Evolutionary conservation across 768 basidiomycete genomes (phyloP).

Genomic region (Hygrocybe punicea): DNA sequence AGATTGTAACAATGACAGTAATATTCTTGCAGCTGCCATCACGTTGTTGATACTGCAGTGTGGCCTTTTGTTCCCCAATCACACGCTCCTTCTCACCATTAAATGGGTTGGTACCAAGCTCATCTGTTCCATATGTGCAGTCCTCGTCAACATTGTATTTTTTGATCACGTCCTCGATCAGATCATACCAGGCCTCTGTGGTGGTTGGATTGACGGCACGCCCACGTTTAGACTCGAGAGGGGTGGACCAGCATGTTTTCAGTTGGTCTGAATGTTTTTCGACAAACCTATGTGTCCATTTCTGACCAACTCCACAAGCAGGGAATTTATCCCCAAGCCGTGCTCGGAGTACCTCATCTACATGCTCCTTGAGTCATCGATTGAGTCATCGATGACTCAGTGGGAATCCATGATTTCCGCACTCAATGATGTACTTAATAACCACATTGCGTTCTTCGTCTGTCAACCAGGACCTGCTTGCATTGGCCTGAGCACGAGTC

Average conservation of each 20-base stretch:
- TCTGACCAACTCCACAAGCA: conserved; percentile 29
- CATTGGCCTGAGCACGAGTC: conserved; percentile 24
- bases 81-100: too few species aligned
- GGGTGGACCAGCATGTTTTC: conserved; percentile 22
- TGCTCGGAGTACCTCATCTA: conserved; percentile 27
- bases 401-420: conserved; percentile 34
- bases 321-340: conserved; percentile 29
- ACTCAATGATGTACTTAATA: conserved; percentile 26
- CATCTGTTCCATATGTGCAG: too few species aligned
- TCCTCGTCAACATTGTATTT: too few species aligned
- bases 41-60: too few species aligned
- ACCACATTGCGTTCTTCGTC: conserved; percentile 27
- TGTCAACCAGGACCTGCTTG: conserved; percentile 26
- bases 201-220: too few species aligned
- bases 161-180: too few species aligned
- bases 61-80: too few species aligned
- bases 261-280: conserved; percentile 25
- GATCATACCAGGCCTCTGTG: too few species aligned
- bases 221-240: background rate
- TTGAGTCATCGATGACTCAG: conserved; percentile 30
- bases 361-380: conserved; percentile 22
- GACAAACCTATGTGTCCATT: conserved; percentile 35
- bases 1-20: too few species aligned
- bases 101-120: too few species aligned
- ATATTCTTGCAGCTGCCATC: too few species aligned